Evolutionary conservation across 768 basidiomycete species (phyloP).

Genomic region (Leucocoprinus leucothites): DNA sequence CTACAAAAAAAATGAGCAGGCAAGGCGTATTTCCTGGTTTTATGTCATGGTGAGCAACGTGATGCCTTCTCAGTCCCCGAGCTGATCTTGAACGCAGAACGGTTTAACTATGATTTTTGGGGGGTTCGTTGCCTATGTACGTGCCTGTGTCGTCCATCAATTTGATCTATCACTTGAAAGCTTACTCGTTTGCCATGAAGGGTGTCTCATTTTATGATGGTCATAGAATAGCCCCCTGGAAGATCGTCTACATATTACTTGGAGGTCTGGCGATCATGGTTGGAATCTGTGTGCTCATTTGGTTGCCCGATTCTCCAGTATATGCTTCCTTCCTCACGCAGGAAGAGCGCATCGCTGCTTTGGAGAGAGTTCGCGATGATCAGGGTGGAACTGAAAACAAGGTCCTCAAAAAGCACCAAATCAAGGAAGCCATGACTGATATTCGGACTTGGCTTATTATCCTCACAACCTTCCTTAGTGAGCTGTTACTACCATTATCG

Average conservation of each 20-base stretch:
- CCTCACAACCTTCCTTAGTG: slow-evolving; percentile 55
- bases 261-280: slow-evolving; percentile 60
- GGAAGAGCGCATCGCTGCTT: slow-evolving; percentile 58
- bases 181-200: slow-evolving; percentile 22
- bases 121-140: slow-evolving; percentile 60
- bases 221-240: slow-evolving; percentile 47
- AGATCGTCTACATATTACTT: slow-evolving; percentile 58
- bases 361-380: slow-evolving; percentile 67
- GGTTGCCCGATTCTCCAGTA: slow-evolving; percentile 65
- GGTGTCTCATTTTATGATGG: slow-evolving; percentile 56
- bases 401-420: slow-evolving; percentile 54
- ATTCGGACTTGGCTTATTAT: slow-evolving; percentile 62
- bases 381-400: slow-evolving; percentile 64
- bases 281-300: slow-evolving; percentile 52
- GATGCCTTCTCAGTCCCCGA: background rate
- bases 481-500: slow-evolving; percentile 17
- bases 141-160: slow-evolving; percentile 12
- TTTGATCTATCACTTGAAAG: background rate
- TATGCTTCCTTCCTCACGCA: slow-evolving; percentile 52
- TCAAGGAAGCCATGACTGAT: slow-evolving; percentile 54
- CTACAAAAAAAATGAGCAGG: slow-evolving; percentile 69
- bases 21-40: slow-evolving; percentile 59
- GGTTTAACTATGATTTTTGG: slow-evolving; percentile 59
- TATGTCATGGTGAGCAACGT: slow-evolving; percentile 52
- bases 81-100: slow-evolving; percentile 35